Evolutionary conservation across 805 yeast genomes (phyloP), one percentile per base, ranked within the genome.

Genomic region (Ogataea henricii): DNA sequence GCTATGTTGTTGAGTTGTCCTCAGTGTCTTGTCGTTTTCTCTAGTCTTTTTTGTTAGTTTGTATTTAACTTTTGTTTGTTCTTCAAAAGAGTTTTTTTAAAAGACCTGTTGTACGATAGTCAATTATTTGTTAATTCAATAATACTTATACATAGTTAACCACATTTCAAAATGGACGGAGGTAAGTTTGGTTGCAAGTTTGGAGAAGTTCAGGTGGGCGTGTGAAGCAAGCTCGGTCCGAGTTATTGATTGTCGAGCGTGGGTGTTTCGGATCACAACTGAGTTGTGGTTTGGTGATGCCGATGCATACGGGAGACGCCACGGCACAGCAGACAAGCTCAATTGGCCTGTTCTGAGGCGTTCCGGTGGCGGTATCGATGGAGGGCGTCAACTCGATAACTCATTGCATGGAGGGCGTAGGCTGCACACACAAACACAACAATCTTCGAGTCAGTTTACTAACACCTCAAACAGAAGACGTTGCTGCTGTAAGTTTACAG

Each of bases 101-200:
- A 29, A 34, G 13, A 39, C 39, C 43, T 35, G 39, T 41, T 48
- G 40, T 37, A 40, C 51, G 52, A 46, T 52, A 44, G 45, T 43
- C 54, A 53, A 48, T 52, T 50, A 49, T 51, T 50, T 48, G 48
- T 35, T 37, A 45, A 33, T 32, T 49, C 43, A 46, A 37, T 53
- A 46, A 48, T 52, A 47, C 43, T 42, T 48, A 48, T 51, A 52
- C 45, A 47, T 43, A 48, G 40, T 45, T 40, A 39, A 39, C 21
- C 40, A 21, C 25, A 36, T 36, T 51, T 61, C 71, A 76, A 68
- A 63, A 77, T 78, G 82, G 82, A 78, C 77, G 80, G 81, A 69
- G 81, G 82, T 77, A 77, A 69, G 82, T 77, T 17, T 39, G 2
- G 12, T 16, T 9, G 26, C 21, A 34, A 20, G 23, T 14, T 20